phyloP scores from a whole-genome alignment of 2,329 filamentous ascomycete species.

The Cladosporium sp. region DNA sequence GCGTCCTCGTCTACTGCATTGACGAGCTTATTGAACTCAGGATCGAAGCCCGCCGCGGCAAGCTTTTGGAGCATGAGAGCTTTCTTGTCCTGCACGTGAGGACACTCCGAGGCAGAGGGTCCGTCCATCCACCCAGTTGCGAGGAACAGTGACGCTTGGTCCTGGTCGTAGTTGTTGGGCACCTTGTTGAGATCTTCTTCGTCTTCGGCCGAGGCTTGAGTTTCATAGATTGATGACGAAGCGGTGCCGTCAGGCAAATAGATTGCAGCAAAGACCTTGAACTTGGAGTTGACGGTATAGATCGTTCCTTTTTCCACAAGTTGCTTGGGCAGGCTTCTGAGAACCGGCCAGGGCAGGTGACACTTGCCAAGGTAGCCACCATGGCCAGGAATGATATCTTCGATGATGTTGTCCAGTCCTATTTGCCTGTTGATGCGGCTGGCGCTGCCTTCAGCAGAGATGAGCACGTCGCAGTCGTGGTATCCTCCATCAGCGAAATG shows the following conservation, averaged over 20 bases:
- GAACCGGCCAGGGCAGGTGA: constrained; percentile 31
- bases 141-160: not conserved
- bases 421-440: not conserved
- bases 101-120: not conserved
- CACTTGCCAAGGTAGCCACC: constrained; percentile 25
- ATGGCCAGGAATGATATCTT: constrained; percentile 17
- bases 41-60: not conserved
- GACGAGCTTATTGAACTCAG: not conserved
- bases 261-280: not conserved
- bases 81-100: not conserved
- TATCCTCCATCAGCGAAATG: not conserved
- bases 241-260: not conserved
- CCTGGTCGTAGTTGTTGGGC: not conserved
- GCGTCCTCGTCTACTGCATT: not conserved
- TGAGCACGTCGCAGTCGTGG: not conserved
- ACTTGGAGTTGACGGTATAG: not conserved
- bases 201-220: not conserved
- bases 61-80: not conserved
- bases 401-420: constrained; percentile 22
- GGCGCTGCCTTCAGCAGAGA: not conserved
- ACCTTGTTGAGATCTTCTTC: not conserved
- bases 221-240: not conserved
- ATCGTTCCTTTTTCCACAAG: not conserved
- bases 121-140: not conserved
- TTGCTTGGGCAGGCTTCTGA: not conserved